Conservation (phyloP, 2,329 filamentous ascomycete genomes). For the Colletotrichum siamense region DNA sequence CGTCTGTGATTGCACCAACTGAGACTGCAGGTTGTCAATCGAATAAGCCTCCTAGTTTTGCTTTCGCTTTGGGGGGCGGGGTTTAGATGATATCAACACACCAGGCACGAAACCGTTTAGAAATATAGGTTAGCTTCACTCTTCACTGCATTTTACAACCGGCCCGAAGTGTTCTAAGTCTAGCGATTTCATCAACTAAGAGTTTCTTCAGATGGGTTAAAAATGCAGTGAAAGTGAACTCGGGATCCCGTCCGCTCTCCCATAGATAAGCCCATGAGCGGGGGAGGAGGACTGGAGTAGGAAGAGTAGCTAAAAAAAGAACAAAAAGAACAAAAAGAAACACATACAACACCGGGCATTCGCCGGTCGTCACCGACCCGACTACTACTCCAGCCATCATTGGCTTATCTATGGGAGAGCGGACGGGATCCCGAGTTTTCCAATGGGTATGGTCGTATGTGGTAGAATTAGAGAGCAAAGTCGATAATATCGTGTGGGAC, state of each 20-base stretch:
- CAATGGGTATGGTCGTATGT: not conserved
- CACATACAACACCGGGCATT: not conserved
- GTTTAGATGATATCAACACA: not conserved
- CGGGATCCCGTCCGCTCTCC: not conserved
- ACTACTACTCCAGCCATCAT: too few relatives aligned
- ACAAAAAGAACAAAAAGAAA: not conserved
- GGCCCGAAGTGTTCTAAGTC: not conserved
- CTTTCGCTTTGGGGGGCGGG: not conserved
- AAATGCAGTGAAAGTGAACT: not conserved
- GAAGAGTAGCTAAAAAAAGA: fast-evolving
- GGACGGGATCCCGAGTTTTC: not conserved
- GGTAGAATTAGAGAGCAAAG: too few relatives aligned
- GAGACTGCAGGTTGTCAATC: not conserved
- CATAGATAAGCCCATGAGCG: not conserved
- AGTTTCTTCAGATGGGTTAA: not conserved
- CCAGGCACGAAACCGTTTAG: not conserved
- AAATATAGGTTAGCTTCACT: not conserved
- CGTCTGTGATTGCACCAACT: not conserved
- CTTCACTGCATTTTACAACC: not conserved
- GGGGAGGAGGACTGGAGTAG: not conserved
- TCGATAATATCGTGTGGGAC: too few relatives aligned
- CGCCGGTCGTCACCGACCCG: not conserved
- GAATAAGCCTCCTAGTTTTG: not conserved
- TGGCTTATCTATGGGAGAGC: not conserved
- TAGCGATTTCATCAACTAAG: not conserved